phyloP scores from a whole-genome alignment of 2,329 filamentous ascomycete species.

The Fusarium hostae region DNA sequence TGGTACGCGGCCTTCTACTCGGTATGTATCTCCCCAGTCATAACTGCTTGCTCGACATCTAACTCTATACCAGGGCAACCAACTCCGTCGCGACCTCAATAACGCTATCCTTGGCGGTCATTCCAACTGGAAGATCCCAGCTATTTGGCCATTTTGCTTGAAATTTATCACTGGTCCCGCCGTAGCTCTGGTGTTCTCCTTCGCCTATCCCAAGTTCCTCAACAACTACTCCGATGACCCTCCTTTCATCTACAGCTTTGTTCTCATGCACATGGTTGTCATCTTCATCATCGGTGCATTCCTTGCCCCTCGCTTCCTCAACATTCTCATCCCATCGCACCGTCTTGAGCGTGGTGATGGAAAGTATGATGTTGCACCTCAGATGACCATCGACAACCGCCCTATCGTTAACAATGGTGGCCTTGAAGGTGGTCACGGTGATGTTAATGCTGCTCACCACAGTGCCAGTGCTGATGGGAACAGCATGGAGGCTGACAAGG shows the following conservation, averaged over 20 bases:
- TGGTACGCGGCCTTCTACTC: conserved; percentile 66
- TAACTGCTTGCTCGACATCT: rapidly evolving
- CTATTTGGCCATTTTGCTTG: conserved; percentile 57
- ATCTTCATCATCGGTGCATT: conserved; percentile 35
- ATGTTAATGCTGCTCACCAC: not conserved
- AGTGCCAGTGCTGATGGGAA: conserved; percentile 13
- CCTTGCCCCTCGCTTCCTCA: conserved; percentile 24
- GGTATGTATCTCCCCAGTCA: conserved; percentile 48
- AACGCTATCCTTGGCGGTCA: conserved; percentile 55
- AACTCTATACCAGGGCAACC: conserved; percentile 58
- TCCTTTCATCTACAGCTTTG: conserved; percentile 36
- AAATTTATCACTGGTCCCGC: conserved; percentile 58
- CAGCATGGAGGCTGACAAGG: conserved; percentile 27
- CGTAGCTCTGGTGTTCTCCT: conserved; percentile 58
- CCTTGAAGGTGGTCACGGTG: conserved; percentile 9
- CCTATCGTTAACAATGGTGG: conserved; percentile 21
- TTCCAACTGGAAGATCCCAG: conserved; percentile 63
- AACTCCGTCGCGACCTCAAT: conserved; percentile 63
- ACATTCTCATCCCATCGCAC: conserved; percentile 21
- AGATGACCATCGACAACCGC: conserved; percentile 27
- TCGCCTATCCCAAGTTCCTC: conserved; percentile 54
- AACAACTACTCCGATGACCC: conserved; percentile 16
- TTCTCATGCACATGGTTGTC: conserved; percentile 35
- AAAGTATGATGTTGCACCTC: conserved; percentile 34
- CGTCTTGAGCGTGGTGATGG: conserved; percentile 28